Evolutionary conservation across 352 stramenopile genomes (phyloP), one percentile per base, ranked within the genome.

Genomic region (Pythium utonaiense): DNA sequence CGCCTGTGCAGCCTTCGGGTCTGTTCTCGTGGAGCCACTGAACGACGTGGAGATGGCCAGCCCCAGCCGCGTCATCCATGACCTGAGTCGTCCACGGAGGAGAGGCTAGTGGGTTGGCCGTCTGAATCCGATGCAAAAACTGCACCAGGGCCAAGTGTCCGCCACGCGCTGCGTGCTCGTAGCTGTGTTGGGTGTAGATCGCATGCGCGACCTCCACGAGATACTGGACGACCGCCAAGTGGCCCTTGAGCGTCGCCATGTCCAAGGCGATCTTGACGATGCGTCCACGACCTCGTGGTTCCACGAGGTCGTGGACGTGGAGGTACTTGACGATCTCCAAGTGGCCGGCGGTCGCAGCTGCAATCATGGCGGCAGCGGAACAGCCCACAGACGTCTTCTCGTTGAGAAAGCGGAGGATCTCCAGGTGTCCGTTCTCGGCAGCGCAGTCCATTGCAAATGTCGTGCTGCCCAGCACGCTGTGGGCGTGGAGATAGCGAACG

Each of bases 331-430:
- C 38, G 38, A 45, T n/a, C n/a, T 45, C 38, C 38, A 45, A 24
- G 38, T 45, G 38, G 3, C 38, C 38, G 8, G 17, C 3, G 3
- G 16, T 9, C 3, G 38, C 38, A 13, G 38, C 16, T 1, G 38
- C 38, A 24, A 34, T 52, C 22, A 52, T 52, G 24, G 44, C 27
- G 12, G 30, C 2, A 16, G 13, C 25, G 2, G 44, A 34, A 24
- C 44, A 52, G 24, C 22, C 6, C 21, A 19, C 44, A 3, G 22
- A 34, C 6, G 10, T 21, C 6, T 34, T 33, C 24, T 52, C 44
- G 27, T 52, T 2, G 24, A 52, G 44, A 34, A 52, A 52, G 22
- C 21, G 44, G 44, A 52, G n/a, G 44, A 52, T 52, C 3, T 33
- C 22, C 12, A 34, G 6, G 22, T 34, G 44, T 21, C 13, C 44